Evolutionary conservation across 2,329 filamentous ascomycete species (phyloP).

Genomic region (Neofusicoccum kwambonambiense): DNA sequence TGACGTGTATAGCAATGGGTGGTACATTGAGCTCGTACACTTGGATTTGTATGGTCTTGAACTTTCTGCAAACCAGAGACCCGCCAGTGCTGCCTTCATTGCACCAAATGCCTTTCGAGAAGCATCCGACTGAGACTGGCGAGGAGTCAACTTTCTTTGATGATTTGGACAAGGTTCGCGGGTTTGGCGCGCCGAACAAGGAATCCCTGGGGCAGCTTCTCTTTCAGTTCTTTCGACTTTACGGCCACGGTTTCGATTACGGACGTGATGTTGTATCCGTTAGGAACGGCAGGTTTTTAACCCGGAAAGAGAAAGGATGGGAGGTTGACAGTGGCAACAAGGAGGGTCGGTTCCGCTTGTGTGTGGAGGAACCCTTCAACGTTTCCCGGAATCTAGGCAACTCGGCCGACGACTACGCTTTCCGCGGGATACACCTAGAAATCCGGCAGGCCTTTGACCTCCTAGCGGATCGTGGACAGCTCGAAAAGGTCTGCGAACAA

Average conservation of each 20-base stretch:
- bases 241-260: slow-evolving; percentile 90
- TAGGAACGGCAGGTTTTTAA: slow-evolving; percentile 72
- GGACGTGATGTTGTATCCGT: slow-evolving; percentile 82
- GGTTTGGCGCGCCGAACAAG: slow-evolving; percentile 76
- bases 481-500: slow-evolving; percentile 82
- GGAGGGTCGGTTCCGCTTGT: slow-evolving; percentile 68
- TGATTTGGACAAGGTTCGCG: slow-evolving; percentile 70
- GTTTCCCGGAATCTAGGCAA: slow-evolving; percentile 86
- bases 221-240: slow-evolving; percentile 94
- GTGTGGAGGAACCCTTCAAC: slow-evolving; percentile 97
- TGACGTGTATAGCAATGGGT: slow-evolving; percentile 66
- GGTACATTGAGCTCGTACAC: slow-evolving; percentile 97
- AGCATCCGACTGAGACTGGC: slow-evolving; percentile 62
- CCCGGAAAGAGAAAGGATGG: slow-evolving; percentile 87
- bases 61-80: slow-evolving; percentile 84
- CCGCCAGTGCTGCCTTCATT: slow-evolving; percentile 83
- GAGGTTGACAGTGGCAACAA: slow-evolving; percentile 56
- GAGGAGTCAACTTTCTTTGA: slow-evolving; percentile 79
- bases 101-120: slow-evolving; percentile 69
- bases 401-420: slow-evolving; percentile 92
- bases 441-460: slow-evolving; percentile 83
- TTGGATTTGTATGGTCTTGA: slow-evolving; percentile 98
- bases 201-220: slow-evolving; percentile 82
- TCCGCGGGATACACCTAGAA: slow-evolving; percentile 86
- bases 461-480: slow-evolving; percentile 69